These are phyloP conservation scores for sweet orange (Citrus sinensis) DNA, from an alignment of 345 rosid genomes.

Conservation along the genomic window DNA sequence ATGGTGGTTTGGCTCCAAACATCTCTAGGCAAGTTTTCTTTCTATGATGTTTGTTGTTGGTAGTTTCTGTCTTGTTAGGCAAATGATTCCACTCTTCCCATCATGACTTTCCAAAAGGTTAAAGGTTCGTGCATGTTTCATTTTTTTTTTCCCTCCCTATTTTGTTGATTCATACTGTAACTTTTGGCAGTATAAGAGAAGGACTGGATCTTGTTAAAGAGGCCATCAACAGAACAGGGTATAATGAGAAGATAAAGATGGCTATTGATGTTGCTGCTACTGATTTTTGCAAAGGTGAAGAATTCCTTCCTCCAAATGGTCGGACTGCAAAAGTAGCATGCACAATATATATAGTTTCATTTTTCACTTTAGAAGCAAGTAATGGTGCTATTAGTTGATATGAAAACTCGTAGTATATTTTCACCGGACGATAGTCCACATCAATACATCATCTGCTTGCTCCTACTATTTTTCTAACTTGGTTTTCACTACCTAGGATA, in stretches of 20 bases:
- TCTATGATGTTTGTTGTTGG: constrained; percentile 19
- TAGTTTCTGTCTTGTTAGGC: neutral
- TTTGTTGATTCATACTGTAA: neutral
- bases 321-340: neutral
- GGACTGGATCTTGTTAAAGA: constrained; percentile 90
- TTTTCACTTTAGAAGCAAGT: neutral
- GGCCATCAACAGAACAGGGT: constrained; percentile 88
- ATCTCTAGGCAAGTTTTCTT: constrained; percentile 60
- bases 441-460: neutral
- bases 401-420: neutral
- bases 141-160: neutral
- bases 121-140: constrained; percentile 2
- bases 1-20: constrained; percentile 95
- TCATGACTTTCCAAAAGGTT: neutral
- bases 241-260: constrained; percentile 78
- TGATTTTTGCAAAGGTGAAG: constrained; percentile 78
- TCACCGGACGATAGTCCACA: neutral
- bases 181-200: constrained; percentile 70
- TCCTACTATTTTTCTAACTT: neutral
- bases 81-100: neutral
- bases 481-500: neutral
- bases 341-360: neutral
- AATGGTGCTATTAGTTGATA: neutral
- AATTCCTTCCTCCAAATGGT: constrained; percentile 16
- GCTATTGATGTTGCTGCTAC: constrained; percentile 90